phyloP scores from a whole-genome alignment of 805 yeast species.

The Teunomyces barrocoloradensis region DNA sequence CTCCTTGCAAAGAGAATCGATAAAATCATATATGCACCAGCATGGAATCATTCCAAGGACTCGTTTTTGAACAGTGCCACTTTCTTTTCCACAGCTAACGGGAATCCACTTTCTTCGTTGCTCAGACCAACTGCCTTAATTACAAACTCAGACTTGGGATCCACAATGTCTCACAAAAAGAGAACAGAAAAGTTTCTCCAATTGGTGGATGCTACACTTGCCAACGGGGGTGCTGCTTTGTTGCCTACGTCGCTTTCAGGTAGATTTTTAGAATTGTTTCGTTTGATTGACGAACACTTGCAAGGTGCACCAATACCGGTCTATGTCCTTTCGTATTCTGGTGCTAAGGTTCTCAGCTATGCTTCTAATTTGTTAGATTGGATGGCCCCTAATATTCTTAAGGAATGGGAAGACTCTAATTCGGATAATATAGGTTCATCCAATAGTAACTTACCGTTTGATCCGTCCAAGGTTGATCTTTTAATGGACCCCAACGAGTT shows the following conservation, averaged over 20 bases:
- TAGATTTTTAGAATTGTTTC: slow-evolving; percentile 75
- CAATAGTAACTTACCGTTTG: slow-evolving; percentile 71
- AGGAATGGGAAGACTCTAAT: slow-evolving; percentile 64
- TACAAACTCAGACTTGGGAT: slow-evolving; percentile 69
- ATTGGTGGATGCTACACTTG: slow-evolving; percentile 61
- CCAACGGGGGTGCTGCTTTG: slow-evolving; percentile 75
- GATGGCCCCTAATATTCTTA: slow-evolving; percentile 87
- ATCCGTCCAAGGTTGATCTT: slow-evolving; percentile 57
- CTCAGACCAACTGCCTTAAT: slow-evolving; percentile 80
- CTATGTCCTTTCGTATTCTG: slow-evolving; percentile 71
- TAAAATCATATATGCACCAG: slow-evolving; percentile 80
- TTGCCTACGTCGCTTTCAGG: slow-evolving; percentile 82
- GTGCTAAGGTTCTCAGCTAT: slow-evolving; percentile 71
- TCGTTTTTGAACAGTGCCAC: slow-evolving; percentile 74
- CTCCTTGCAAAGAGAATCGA: slow-evolving; percentile 69
- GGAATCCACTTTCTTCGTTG: slow-evolving; percentile 62
- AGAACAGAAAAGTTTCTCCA: slow-evolving; percentile 64
- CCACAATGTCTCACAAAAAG: slow-evolving; percentile 57
- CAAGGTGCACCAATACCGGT: slow-evolving; percentile 64
- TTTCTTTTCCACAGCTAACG: slow-evolving; percentile 48
- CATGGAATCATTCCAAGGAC: slow-evolving; percentile 94
- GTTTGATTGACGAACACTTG: slow-evolving; percentile 67
- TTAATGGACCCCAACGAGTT: slow-evolving; percentile 57
- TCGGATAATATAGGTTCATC: slow-evolving; percentile 15
- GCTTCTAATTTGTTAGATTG: slow-evolving; percentile 92